Evolutionary conservation across 176 grass and related monocot genomes (phyloP), one percentile per base, ranked within the genome.

Genomic region (Neostapfia colusana): DNA sequence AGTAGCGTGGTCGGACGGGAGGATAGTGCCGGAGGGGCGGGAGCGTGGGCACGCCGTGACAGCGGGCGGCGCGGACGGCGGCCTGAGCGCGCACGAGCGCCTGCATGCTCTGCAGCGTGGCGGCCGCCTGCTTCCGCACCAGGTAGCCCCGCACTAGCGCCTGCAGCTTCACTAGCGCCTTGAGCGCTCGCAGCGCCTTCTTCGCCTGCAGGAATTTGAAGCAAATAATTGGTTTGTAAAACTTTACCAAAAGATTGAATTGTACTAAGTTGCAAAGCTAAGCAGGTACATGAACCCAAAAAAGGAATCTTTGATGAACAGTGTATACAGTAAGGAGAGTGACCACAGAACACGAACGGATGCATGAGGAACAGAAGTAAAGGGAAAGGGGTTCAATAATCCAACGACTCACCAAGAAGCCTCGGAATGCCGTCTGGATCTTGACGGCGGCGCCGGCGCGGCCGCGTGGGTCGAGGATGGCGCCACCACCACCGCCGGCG

Each of bases 111-210:
- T 92, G 91, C 35, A 98, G 85, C 55, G 87, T 88, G 1, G 89
- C 91, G 4, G 86, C 82, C 21, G 91, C 91, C 63, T 95, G 91
- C 59, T 80, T 62, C 6, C 95, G 85, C 69, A 98, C 91, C n/a
- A 98, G 78, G 82, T 98, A 98, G 24, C 95, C 95, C 14, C 95
- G 83, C 48, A 95, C 91, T 7, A 94, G 77, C 21, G 95, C 95
- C 67, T 98, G 95, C 78, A 98, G 70, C 85, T 98, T 98, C 79
- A 98, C 91, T 20, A 98, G 75, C 11, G 91, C 87, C 88, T 92
- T 98, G 6, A 98, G 89, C 61, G 95, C 95, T 10, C 95, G 85
- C 2, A 94, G 76, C 2, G 95, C 95, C 72, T 98, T 98, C 82
- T 89, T 92, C 18, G 95, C 91, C 95, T 98, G 65, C 31, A 1